Percentiles rank a stretch among this genome's conserved stretches.
Evolutionary conservation across 768 basidiomycete genomes (phyloP).

Genomic region (Galerina sulciceps): DNA sequence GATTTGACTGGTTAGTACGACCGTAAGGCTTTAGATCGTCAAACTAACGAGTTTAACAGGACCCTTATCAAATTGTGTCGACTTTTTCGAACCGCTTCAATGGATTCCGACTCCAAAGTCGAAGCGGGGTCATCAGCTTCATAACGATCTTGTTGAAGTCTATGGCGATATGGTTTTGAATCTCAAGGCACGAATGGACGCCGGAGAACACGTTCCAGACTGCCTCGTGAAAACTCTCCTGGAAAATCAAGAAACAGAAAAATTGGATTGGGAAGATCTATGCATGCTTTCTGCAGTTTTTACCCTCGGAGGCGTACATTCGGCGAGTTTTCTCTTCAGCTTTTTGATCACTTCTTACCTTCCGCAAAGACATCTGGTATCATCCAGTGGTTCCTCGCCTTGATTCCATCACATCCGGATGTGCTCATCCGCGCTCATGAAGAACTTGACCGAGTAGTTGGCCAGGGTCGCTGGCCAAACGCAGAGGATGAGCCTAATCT

Average conservation of each 20-base stretch:
- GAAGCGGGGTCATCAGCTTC: conserved; percentile 40
- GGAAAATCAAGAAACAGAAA: conserved; percentile 33
- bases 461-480: conserved; percentile 20
- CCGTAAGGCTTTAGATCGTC: no score
- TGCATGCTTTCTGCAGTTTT: conserved; percentile 42
- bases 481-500: conserved; percentile 19
- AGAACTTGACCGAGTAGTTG: conserved; percentile 31
- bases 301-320: conserved; percentile 47
- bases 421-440: conserved; percentile 18
- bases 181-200: conserved; percentile 35
- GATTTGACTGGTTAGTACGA: conserved; percentile 24
- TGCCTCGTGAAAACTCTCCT: conserved; percentile 46
- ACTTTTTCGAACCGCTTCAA: conserved; percentile 47
- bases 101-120: conserved; percentile 39
- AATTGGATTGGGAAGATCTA: conserved; percentile 41
- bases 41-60: no score
- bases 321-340: conserved; percentile 27
- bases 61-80: conserved; percentile 46
- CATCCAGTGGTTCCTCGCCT: conserved; percentile 38
- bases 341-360: no score
- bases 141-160: conserved; percentile 36
- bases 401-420: conserved; percentile 27
- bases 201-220: conserved; percentile 42
- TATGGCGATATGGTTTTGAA: conserved; percentile 43
- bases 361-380: conserved; percentile 30